Percentiles rank a stretch among this genome's conserved stretches.
phyloP scores from a whole-genome alignment of 73 alveolate species.

The Halteria grandinella region DNA sequence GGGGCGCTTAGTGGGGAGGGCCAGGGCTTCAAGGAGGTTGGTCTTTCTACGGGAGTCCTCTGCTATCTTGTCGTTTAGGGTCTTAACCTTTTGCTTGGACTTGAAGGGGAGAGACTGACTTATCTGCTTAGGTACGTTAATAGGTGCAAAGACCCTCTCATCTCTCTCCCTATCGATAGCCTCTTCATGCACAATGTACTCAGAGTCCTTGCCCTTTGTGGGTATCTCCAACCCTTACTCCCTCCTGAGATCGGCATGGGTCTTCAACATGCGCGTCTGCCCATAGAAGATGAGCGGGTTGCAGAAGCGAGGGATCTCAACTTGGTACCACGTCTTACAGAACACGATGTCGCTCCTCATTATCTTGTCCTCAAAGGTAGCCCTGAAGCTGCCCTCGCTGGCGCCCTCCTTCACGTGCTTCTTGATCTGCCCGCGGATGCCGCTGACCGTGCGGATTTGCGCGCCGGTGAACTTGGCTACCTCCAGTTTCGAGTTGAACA shows the following conservation, averaged over 20 bases:
- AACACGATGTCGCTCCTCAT: slow-evolving; percentile 98
- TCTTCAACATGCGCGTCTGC: slow-evolving; percentile 84
- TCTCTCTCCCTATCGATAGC: slow-evolving; percentile 83
- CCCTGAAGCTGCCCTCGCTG: slow-evolving; percentile 98
- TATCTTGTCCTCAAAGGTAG: slow-evolving; percentile 99
- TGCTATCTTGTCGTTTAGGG: slow-evolving; percentile 54
- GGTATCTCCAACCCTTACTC: slow-evolving; percentile 85
- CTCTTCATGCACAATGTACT: slow-evolving; percentile 73
- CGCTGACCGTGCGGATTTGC: slow-evolving; percentile 97
- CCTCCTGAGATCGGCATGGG: slow-evolving; percentile 91
- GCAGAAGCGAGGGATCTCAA: slow-evolving; percentile 90
- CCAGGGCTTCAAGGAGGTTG: slow-evolving; percentile 56
- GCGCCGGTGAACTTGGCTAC: slow-evolving; percentile 98
- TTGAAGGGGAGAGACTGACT: slow-evolving; percentile 94
- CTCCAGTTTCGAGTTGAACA: slow-evolving; percentile 95
- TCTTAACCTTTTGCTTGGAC: slow-evolving; percentile 83
- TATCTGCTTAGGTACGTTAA: slow-evolving; percentile 89
- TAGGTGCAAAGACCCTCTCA: slow-evolving; percentile 89
- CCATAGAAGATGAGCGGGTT: slow-evolving; percentile 86
- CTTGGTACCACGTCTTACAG: slow-evolving; percentile 96
- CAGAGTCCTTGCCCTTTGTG: slow-evolving; percentile 83
- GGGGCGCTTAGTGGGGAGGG: slow-evolving; percentile 84
- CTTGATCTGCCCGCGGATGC: slow-evolving; percentile 99
- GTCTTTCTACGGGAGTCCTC: slow-evolving; percentile 76
- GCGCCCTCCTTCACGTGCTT: slow-evolving; percentile 90